Percentiles rank a stretch among this genome's conserved stretches.
Conservation (phyloP, 83 land plant genomes). For the Picea abies region DNA sequence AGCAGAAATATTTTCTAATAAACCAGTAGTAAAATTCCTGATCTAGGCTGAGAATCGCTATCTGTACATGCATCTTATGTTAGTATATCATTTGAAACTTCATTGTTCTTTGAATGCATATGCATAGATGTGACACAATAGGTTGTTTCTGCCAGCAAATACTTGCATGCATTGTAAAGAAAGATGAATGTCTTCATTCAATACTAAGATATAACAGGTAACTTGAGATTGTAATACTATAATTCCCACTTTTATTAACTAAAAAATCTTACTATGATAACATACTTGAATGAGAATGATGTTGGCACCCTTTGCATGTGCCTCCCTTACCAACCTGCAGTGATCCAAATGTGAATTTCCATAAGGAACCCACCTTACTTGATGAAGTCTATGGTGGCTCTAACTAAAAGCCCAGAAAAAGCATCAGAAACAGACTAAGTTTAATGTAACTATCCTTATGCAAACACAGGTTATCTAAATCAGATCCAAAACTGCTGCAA, state of each 20-base stretch:
- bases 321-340: conserved; percentile 71
- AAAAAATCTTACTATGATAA: not conserved
- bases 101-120: too few relatives aligned
- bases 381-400: not conserved
- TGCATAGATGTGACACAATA: too few relatives aligned
- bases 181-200: not conserved
- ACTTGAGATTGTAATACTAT: not conserved
- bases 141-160: too few relatives aligned
- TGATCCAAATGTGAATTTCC: conserved; percentile 1
- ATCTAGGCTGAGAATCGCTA: too few relatives aligned
- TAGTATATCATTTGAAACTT: too few relatives aligned
- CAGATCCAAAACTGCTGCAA: not conserved
- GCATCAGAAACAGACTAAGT: not conserved
- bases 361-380: not conserved
- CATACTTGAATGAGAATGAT: conserved; percentile 80
- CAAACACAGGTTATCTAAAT: not conserved
- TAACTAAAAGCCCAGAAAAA: not conserved
- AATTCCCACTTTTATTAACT: not conserved
- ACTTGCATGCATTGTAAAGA: not conserved
- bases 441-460: not conserved
- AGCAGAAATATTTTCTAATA: too few relatives aligned
- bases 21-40: too few relatives aligned
- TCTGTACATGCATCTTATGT: too few relatives aligned
- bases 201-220: conserved; percentile 2
- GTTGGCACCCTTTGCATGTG: conserved; percentile 73